These are phyloP conservation scores for Eimeria maxima DNA, from an alignment of 169 alveolate species.

Conservation along the genomic window DNA sequence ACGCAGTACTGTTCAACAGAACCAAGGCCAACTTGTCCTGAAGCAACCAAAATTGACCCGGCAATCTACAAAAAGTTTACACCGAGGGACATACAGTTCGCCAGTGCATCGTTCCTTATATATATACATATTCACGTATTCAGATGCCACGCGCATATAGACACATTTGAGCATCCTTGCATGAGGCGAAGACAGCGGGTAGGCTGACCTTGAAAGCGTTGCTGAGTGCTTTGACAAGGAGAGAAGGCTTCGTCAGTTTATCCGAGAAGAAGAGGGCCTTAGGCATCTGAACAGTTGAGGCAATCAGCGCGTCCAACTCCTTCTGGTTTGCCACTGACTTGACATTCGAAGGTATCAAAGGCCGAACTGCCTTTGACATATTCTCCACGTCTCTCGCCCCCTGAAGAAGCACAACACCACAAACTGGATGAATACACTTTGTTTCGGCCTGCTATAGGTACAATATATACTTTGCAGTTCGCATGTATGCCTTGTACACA, in stretches of 20 bases:
- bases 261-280: conserved; percentile 77
- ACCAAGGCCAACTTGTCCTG: conserved; percentile 75
- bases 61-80: too few species aligned
- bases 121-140: too few species aligned
- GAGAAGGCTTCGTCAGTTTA: conserved; percentile 61
- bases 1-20: conserved; percentile 78
- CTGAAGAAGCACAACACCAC: not conserved
- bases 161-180: too few species aligned
- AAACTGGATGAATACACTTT: not conserved
- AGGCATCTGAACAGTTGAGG: conserved; percentile 50
- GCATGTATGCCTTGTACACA: too few species aligned
- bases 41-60: not conserved
- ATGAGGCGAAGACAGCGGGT: too few species aligned
- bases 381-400: conserved; percentile 21
- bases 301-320: conserved; percentile 35
- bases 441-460: too few species aligned
- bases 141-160: too few species aligned
- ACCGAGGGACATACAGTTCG: too few species aligned
- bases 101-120: too few species aligned
- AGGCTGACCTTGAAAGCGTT: conserved; percentile 68
- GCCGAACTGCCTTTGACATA: conserved; percentile 45
- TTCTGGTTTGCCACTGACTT: conserved; percentile 14
- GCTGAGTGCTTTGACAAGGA: conserved; percentile 77
- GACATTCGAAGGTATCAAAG: conserved; percentile 50
- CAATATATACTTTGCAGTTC: too few species aligned